phyloP scores from a whole-genome alignment of 176 grass and related monocot genomes.

The Melocanna baccifera region DNA sequence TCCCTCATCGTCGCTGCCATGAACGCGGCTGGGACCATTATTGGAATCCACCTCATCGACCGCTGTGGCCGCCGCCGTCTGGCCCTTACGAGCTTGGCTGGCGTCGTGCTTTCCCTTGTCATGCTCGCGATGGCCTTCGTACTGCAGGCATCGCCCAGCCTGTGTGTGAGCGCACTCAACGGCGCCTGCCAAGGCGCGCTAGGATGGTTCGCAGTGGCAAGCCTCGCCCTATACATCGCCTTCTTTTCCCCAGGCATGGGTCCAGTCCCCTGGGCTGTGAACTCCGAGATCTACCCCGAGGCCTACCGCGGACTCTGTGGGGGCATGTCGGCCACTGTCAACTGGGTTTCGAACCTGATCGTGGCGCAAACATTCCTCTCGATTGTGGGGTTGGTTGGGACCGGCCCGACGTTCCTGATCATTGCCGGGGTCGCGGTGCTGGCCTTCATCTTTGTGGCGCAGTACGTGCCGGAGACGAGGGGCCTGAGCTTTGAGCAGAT shows the following conservation, averaged over 20 bases:
- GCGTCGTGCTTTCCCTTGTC: slow-evolving; percentile 70
- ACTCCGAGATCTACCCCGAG: slow-evolving; percentile 88
- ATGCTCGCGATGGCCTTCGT: slow-evolving; percentile 67
- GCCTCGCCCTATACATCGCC: slow-evolving; percentile 75
- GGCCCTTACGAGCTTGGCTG: slow-evolving; percentile 59
- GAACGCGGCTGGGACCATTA: slow-evolving; percentile 72
- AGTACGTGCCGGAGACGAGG: slow-evolving; percentile 82
- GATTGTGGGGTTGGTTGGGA: slow-evolving; percentile 62
- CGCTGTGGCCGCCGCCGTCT: slow-evolving; percentile 74
- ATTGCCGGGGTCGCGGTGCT: slow-evolving; percentile 59
- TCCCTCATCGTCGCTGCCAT: slow-evolving; percentile 67
- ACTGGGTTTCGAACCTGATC: slow-evolving; percentile 87
- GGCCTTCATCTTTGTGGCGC: slow-evolving; percentile 68
- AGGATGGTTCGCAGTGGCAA: slow-evolving; percentile 61
- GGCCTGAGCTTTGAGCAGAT: slow-evolving; percentile 86
- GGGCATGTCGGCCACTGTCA: slow-evolving; percentile 93
- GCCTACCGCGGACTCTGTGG: slow-evolving; percentile 72
- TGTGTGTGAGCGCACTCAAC: not conserved
- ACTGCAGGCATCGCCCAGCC: slow-evolving; percentile 45
- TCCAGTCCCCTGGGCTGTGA: slow-evolving; percentile 88
- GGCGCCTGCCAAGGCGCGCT: slow-evolving; percentile 29
- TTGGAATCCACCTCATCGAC: slow-evolving; percentile 93
- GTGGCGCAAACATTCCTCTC: slow-evolving; percentile 84
- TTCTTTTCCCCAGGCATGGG: slow-evolving; percentile 91
- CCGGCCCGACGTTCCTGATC: slow-evolving; percentile 65